Evolutionary conservation across 225 moss, liverwort and hornwort species (phyloP), one percentile per base, ranked within the genome.

Genomic region (Thuidium tamariscinum): DNA sequence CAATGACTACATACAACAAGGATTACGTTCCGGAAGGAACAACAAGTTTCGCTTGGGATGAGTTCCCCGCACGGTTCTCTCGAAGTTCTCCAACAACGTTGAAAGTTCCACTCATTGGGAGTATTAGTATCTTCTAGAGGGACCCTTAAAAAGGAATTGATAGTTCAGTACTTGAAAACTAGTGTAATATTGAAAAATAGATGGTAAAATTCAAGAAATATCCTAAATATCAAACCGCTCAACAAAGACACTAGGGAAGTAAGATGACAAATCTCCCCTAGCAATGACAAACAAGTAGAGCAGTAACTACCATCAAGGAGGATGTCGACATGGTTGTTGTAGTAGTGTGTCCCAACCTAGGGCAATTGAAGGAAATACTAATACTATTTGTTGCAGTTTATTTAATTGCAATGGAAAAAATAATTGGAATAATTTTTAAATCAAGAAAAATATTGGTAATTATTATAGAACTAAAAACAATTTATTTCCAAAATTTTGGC

Each of bases 261-360:
- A 0, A 0, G 3, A 42, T 16, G 5, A 42, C 5, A 16, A 70
- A 5, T 69, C 15, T 70, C 1, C 3, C 2, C 6, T 16, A 15
- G 42, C 2, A 26, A 70, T 2, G 2, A 1, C 3, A 69, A 70
- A 39, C 0, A 3, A 4, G 0, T 22, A 15, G 6, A 9, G 1
- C 0, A 0, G 1, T 0, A 0, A 16, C 3, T 16, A 46, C 3
- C 10, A 44, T 44, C 0, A 0, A 44, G 3, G 10, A 70, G 0
- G 27, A 70, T 42, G 16, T 0, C 70, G 5, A 70, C 16, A 27
- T 27, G 27, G 5, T 44, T 71, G 44, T 1, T 0, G 1, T 13
- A 68, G 7, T 1, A 25, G 3, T 41, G 15, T 7, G 0, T 25
- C 25, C 4, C 0, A 69, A 1, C 69, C 1, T 13, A 41, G 7